These are phyloP conservation scores for Candida albicans DNA, from an alignment of 1,139 yeast species.

Conservation along the genomic window DNA sequence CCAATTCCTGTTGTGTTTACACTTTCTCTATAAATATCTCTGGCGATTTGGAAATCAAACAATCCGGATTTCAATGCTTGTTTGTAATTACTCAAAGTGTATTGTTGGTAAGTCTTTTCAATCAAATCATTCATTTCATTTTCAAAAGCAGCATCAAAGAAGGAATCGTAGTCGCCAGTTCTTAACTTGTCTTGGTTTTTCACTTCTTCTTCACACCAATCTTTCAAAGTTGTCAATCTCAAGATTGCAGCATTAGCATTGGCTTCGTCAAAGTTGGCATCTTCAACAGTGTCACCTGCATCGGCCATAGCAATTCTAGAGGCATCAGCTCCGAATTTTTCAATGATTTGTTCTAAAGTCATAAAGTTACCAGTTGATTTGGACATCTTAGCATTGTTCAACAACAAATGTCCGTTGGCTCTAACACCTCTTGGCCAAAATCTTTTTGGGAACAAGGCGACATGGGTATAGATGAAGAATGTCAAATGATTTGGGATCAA, in stretches of 20 bases:
- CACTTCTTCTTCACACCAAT: conserved; percentile 85
- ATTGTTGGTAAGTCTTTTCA: conserved; percentile 69
- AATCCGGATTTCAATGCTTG: conserved; percentile 87
- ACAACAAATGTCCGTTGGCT: conserved; percentile 91
- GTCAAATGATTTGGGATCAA: conserved; percentile 96
- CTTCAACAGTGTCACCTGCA: conserved; percentile 97
- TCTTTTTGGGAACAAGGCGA: conserved; percentile 86
- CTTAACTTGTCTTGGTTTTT: conserved; percentile 57
- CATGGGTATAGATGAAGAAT: conserved; percentile 89
- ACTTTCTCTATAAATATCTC: conserved; percentile 94
- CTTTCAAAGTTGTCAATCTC: conserved; percentile 87
- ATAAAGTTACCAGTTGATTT: conserved; percentile 96
- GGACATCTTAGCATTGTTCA: conserved; percentile 97
- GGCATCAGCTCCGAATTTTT: conserved; percentile 97
- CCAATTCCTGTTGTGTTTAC: conserved; percentile 50
- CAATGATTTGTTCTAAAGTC: conserved; percentile 81
- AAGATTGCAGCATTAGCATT: conserved; percentile 97
- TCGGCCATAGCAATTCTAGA: conserved; percentile 97
- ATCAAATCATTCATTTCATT: conserved; percentile 88
- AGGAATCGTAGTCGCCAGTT: conserved; percentile 63
- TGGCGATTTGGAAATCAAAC: conserved; percentile 90
- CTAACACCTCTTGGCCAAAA: conserved; percentile 95
- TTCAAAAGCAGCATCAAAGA: conserved; percentile 87
- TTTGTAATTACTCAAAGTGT: conserved; percentile 75
- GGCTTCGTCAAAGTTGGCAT: conserved; percentile 95